These are phyloP conservation scores for Triticum turgidum DNA, from an alignment of 176 grass and related monocot genomes.

Conservation along the genomic window DNA sequence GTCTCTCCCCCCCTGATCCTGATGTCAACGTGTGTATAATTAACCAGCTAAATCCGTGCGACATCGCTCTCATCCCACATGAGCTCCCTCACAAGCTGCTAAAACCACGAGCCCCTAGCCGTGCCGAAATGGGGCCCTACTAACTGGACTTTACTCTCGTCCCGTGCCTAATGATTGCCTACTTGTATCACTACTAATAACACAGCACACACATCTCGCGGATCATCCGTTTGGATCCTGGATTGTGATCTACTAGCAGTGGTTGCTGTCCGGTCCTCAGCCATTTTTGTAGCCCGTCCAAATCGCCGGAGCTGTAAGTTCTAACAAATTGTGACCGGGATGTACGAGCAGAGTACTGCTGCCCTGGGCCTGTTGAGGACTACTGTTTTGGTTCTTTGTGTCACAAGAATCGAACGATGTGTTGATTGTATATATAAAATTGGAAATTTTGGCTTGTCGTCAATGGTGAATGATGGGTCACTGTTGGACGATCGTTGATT, in stretches of 20 bases:
- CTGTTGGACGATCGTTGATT: not conserved
- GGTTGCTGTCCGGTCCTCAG: not conserved
- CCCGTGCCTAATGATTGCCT: constrained; percentile 12
- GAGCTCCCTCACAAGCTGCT: constrained; percentile 35
- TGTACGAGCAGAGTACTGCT: not conserved
- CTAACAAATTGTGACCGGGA: constrained; percentile 33
- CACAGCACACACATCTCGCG: not conserved
- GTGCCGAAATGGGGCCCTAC: constrained; percentile 18
- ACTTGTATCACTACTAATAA: not conserved
- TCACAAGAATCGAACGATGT: constrained; percentile 12
- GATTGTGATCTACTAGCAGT: not conserved
- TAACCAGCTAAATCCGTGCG: not conserved
- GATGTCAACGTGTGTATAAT: constrained; percentile 39
- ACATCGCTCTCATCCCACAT: constrained; percentile 24
- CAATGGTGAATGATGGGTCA: constrained; percentile 7
- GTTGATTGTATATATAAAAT: not conserved
- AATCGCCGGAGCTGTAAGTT: not conserved
- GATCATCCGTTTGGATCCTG: not conserved
- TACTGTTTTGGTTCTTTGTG: constrained; percentile 1
- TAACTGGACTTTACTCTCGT: not conserved
- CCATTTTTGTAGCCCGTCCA: constrained; percentile 5
- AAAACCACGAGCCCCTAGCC: not conserved
- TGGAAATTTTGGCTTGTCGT: not conserved
- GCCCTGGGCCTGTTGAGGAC: not conserved
- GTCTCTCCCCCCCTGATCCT: constrained; percentile 7